Evolutionary conservation across 192 early-diverging fungal species (phyloP).

Genomic region (Chytriomyces hyalinus): DNA sequence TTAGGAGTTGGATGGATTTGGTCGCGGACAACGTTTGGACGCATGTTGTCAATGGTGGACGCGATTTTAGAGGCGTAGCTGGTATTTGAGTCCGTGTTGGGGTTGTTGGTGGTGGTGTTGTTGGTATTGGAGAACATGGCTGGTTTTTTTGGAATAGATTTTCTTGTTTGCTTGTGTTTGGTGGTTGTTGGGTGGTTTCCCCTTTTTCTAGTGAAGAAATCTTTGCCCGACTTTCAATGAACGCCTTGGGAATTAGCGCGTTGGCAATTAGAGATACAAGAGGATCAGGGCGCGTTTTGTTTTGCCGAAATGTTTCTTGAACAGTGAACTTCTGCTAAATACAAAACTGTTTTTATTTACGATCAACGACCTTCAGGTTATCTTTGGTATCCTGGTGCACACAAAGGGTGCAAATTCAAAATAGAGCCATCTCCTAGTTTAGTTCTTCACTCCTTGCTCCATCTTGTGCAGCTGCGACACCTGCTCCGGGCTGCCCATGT

Average conservation of each 20-base stretch:
- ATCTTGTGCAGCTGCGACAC: slow-evolving; percentile 24
- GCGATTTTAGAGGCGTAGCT: neutral
- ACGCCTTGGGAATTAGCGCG: neutral
- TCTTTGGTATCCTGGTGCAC: no score
- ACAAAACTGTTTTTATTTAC: no score
- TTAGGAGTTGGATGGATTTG: neutral
- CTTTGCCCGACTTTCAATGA: neutral
- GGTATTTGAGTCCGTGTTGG: neutral
- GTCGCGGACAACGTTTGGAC: neutral
- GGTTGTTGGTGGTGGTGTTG: neutral
- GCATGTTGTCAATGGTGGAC: neutral
- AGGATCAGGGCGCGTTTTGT: neutral
- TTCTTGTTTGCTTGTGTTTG: neutral
- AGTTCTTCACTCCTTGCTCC: neutral
- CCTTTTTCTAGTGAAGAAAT: slow-evolving; percentile 7
- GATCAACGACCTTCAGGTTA: no score
- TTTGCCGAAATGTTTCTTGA: neutral
- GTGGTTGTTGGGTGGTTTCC: no score
- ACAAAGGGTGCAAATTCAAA: no score
- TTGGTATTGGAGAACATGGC: neutral
- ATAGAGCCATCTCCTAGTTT: no score
- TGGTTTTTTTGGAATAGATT: neutral
- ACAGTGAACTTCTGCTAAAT: no score
- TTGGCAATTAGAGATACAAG: neutral
- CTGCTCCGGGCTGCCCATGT: slow-evolving; percentile 18